Percentiles rank a stretch among this genome's conserved stretches.
These are phyloP conservation scores for Carallia pectinifolia DNA, from an alignment of 345 rosid genomes.

Conservation along the genomic window DNA sequence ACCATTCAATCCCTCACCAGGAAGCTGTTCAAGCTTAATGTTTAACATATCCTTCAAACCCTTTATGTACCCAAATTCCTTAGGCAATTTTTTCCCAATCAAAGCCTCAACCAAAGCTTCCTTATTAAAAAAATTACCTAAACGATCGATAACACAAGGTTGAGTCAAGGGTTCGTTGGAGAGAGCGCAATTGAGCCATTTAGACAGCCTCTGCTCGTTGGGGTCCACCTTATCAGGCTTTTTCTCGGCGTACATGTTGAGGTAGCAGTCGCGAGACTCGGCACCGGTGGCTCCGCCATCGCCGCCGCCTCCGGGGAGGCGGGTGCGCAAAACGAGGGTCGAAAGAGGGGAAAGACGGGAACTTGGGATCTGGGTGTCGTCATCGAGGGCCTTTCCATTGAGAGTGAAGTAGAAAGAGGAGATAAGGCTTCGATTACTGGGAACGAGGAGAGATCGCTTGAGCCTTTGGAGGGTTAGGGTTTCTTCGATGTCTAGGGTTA, in stretches of 20 bases:
- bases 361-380: conserved; percentile 37
- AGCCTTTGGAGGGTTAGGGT: conserved; percentile 40
- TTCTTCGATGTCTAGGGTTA: conserved; percentile 42
- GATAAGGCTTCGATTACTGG: conserved; percentile 15
- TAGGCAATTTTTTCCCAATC: conserved; percentile 68
- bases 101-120: conserved; percentile 73
- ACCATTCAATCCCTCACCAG: conserved; percentile 42
- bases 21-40: conserved; percentile 52
- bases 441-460: conserved; percentile 46
- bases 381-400: conserved; percentile 57
- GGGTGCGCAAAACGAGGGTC: conserved; percentile 50
- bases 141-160: conserved; percentile 80
- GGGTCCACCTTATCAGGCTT: conserved; percentile 94
- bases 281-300: conserved; percentile 99
- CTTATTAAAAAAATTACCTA: conserved; percentile 86
- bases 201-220: conserved; percentile 85
- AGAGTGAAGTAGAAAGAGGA: conserved; percentile 50
- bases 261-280: conserved; percentile 92
- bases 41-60: conserved; percentile 81
- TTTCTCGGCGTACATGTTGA: conserved; percentile 92
- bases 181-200: conserved; percentile 80
- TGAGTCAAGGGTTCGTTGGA: conserved; percentile 71
- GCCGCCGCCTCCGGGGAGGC: conserved; percentile 85
- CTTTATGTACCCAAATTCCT: conserved; percentile 62
- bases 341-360: conserved; percentile 54